phyloP scores from a whole-genome alignment of 768 basidiomycete genomes.

The Serendipita vermifera region DNA sequence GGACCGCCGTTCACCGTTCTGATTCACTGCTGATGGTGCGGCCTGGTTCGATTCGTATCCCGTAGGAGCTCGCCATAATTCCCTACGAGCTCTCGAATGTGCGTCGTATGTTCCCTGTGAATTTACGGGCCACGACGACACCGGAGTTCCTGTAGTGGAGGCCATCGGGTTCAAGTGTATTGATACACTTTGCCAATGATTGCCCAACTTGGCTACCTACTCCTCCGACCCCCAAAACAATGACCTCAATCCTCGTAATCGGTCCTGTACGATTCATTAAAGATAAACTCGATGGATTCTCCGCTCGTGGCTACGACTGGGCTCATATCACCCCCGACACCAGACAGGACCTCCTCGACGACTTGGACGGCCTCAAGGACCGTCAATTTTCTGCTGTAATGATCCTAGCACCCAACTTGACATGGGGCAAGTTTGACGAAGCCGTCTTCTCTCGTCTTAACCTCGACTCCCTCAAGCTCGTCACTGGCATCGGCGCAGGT shows the following conservation, averaged over 20 bases:
- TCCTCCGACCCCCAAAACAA: too few relatives aligned
- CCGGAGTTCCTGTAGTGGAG: too few relatives aligned
- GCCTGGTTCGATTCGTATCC: too few relatives aligned
- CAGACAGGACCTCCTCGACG: background rate
- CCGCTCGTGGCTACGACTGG: constrained; percentile 11
- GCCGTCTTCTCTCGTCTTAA: constrained; percentile 12
- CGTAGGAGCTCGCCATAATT: constrained; percentile 6
- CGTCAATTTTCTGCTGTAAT: too few relatives aligned
- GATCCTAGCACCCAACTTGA: too few relatives aligned
- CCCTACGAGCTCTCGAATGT: constrained; percentile 1
- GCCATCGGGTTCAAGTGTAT: too few relatives aligned
- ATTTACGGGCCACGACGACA: background rate
- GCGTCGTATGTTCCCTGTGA: constrained; percentile 2
- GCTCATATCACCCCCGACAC: background rate
- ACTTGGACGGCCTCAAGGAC: too few relatives aligned
- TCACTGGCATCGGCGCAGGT: constrained; percentile 21
- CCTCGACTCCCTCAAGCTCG: constrained; percentile 12
- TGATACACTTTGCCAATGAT: too few relatives aligned
- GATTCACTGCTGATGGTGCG: background rate
- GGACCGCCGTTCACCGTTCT: background rate
- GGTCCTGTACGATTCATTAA: constrained; percentile 9
- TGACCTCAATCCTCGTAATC: constrained; percentile 12
- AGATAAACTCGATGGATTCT: constrained; percentile 10
- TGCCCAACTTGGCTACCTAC: too few relatives aligned
- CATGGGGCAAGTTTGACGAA: constrained; percentile 16